Evolutionary conservation across 2,329 filamentous ascomycete genomes (phyloP), one percentile per base, ranked within the genome.

Genomic region (Xylaria sp.): DNA sequence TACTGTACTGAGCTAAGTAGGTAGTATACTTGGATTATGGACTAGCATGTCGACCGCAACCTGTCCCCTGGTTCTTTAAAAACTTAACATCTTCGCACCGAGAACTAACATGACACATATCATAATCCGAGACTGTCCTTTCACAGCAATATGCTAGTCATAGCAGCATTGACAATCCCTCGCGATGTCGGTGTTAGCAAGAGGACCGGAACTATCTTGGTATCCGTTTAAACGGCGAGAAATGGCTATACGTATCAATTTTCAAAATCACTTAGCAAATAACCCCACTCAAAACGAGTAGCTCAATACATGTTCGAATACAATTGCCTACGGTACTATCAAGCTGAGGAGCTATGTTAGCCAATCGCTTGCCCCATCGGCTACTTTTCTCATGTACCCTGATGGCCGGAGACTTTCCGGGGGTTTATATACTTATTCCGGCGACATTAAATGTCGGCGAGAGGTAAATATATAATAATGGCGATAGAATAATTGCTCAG

Each of bases 151-250:
- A 64, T 53, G 45, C 29, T 36, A 7, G 17, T 5, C 1, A 2
- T 54, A n/a, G 22, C 22, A 38, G 29, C 38, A 22, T 29, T 44
- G 29, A 17, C 54, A 3, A 17, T 59, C 20, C 36, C 59, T 3
- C 53, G 38, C 47, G 27, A 71, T n/a, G 65, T 75, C 9, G 70
- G 72, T n/a, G 38, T 74, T 4, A 62, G 53, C 39, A 73, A 68
- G 53, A n/a, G n/a, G n/a, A n/a, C n/a, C n/a, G n/a, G n/a, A n/a
- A n/a, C n/a, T n/a, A n/a, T n/a, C n/a, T n/a, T n/a, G n/a, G n/a
- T n/a, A n/a, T n/a, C n/a, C n/a, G n/a, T n/a, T n/a, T n/a, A n/a
- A n/a, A n/a, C n/a, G n/a, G n/a, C 62, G 20, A 25, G 20, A 10
- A 22, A 47, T 10, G 7, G 20, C 9, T 47, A 25, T 47, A 10